Base-by-base conservation (phyloP, 495 filamentous ascomycete genomes). In the Niebla homalea region DNA sequence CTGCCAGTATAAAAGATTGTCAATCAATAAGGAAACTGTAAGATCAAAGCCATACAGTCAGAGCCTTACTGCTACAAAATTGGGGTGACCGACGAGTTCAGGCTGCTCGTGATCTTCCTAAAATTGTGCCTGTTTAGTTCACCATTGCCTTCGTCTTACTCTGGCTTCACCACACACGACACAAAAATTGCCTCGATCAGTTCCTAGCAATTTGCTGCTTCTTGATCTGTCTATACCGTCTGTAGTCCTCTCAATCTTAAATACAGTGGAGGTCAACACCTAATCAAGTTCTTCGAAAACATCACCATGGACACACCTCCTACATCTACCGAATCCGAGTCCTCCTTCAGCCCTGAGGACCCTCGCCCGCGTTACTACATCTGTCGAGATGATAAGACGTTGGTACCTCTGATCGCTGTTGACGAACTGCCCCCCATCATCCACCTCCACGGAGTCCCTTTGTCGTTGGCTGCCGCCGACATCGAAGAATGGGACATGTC, bases 391-490 rank as follows among this genome's bases (percentile, higher is more conserved):
- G 69, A 79, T 52, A 80, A 80, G 43, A 63, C 59, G 15, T 64
- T 75, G 48, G 81, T 80, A 12, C 78, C 79, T 0, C 68, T 89
- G 11, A 64, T 87, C 35, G 76, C 80, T 0, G 70, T 78, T 0
- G 84, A 87, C 55, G 75, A 84, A 63, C 62, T 86, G 4, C 79
- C 78, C 0, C 39, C 63, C 5, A 50, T 56, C 10, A 36, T 74
- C 37, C 41, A 49, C 0, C 59, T 77, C 26, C 59, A 55, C 26
- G 70, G 64, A 7, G 56, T 68, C 11, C 50, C 67, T 20, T 64
- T 66, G 21, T 52, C 20, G 5, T 41, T 75, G 12, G 58, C 57
- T 41, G 35, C 60, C 4, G 54, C 54, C 35, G 67, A 73, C 1
- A 72, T 68, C 14, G 57, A 67, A 16, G 36, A 36, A 48, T 35